Percentiles rank a stretch among this genome's conserved stretches.
Evolutionary conservation across 805 yeast species (phyloP).

Genomic region (Wickerhamiella kurtzmanii): DNA sequence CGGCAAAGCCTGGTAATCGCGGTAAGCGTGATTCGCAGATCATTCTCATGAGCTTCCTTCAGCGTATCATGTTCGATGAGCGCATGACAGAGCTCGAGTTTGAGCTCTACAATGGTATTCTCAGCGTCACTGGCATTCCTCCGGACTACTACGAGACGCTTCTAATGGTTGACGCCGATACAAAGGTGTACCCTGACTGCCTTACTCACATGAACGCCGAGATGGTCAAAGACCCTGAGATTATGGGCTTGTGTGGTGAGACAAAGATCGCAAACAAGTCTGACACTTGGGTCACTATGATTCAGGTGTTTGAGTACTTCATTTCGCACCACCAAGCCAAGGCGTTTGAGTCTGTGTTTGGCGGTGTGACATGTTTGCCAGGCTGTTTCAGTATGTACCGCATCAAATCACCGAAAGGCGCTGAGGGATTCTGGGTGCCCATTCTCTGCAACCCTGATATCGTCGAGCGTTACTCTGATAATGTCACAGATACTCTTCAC

Average conservation of each 20-base stretch:
- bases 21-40: slow-evolving; percentile 94
- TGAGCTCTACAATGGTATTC: slow-evolving; percentile 58
- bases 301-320: slow-evolving; percentile 87
- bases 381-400: slow-evolving; percentile 92
- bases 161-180: slow-evolving; percentile 92
- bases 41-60: slow-evolving; percentile 79
- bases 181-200: slow-evolving; percentile 75
- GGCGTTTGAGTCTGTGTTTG: slow-evolving; percentile 90
- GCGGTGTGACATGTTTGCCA: slow-evolving; percentile 89
- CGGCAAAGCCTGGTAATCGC: slow-evolving; percentile 79
- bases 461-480: slow-evolving; percentile 81
- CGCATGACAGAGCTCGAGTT: slow-evolving; percentile 86
- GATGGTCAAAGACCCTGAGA: slow-evolving; percentile 69
- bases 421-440: slow-evolving; percentile 80
- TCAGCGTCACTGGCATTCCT: slow-evolving; percentile 76
- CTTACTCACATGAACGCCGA: slow-evolving; percentile 82
- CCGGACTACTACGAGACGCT: slow-evolving; percentile 70
- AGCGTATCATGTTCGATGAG: slow-evolving; percentile 77
- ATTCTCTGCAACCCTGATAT: slow-evolving; percentile 85
- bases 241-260: slow-evolving; percentile 93
- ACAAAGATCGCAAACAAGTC: slow-evolving; percentile 78
- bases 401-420: slow-evolving; percentile 76
- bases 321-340: slow-evolving; percentile 90
- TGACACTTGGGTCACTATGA: slow-evolving; percentile 79
- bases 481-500: slow-evolving; percentile 71